Conservation (phyloP, 116 monocot genomes). For the Iris pallida region DNA sequence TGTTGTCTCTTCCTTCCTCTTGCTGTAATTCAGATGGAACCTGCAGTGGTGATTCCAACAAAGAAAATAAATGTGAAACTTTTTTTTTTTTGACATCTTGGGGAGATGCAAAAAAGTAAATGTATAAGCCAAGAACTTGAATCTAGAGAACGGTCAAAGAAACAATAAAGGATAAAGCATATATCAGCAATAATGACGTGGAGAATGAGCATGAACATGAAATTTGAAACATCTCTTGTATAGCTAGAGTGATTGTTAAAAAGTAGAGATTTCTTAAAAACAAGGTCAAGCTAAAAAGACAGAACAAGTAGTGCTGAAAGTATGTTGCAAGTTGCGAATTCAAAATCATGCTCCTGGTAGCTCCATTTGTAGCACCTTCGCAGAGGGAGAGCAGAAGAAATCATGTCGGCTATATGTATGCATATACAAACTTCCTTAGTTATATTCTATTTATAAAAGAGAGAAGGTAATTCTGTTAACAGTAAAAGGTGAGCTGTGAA, state of each 20-base stretch:
- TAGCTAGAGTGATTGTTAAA: too few species aligned
- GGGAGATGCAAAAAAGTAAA: background rate
- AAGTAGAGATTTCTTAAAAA: background rate
- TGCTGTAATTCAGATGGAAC: conserved; percentile 1
- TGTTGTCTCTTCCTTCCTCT: background rate
- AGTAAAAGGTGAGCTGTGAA: too few species aligned
- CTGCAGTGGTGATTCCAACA: background rate
- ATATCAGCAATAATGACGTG: background rate
- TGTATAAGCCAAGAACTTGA: background rate
- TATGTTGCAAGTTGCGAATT: too few species aligned
- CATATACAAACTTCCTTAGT: background rate
- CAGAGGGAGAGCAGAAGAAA: too few species aligned
- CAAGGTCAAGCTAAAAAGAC: background rate
- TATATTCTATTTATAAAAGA: too few species aligned
- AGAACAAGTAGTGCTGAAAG: background rate
- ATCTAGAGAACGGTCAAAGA: background rate
- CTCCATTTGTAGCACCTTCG: too few species aligned
- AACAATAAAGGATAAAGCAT: background rate
- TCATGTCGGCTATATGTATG: too few species aligned
- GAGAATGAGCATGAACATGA: background rate
- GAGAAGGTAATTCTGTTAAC: too few species aligned
- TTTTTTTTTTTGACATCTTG: background rate
- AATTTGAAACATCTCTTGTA: background rate
- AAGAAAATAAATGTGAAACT: background rate
- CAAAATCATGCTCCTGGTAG: too few species aligned